Conservation (phyloP, 2,329 filamentous ascomycete species). For the Ophiocordyceps robertsii region DNA sequence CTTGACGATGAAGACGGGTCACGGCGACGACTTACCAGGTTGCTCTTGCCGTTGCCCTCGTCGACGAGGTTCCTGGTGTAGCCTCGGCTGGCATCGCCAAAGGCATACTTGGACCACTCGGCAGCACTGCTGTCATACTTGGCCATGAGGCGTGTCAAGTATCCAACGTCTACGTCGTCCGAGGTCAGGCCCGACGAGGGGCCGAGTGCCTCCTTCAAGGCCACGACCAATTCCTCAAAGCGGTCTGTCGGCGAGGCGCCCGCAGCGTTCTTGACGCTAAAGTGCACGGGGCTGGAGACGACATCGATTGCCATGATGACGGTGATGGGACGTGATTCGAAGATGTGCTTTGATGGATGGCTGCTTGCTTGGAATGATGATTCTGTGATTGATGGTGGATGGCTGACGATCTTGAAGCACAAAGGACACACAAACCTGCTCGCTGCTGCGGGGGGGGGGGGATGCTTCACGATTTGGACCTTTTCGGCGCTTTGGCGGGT, state of each 20-base stretch:
- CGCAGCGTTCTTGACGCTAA: constrained; percentile 9
- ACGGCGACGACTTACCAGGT: constrained; percentile 39
- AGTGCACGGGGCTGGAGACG: constrained; percentile 11
- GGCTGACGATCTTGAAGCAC: neutral
- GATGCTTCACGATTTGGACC: constrained; percentile 4
- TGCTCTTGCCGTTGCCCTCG: constrained; percentile 71
- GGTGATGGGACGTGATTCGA: constrained; percentile 1
- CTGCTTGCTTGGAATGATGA: neutral
- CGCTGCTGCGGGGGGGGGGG: constrained; percentile 10
- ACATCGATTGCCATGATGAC: constrained; percentile 22
- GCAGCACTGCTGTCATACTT: constrained; percentile 53
- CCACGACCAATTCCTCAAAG: constrained; percentile 59
- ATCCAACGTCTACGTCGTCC: constrained; percentile 62
- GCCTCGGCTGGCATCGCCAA: constrained; percentile 52
- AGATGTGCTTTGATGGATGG: constrained; percentile 1
- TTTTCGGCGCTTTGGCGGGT: constrained; percentile 4
- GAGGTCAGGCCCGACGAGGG: constrained; percentile 72
- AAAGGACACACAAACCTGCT: constrained; percentile 10
- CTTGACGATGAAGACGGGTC: neutral
- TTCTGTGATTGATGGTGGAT: neutral
- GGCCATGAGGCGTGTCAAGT: constrained; percentile 61
- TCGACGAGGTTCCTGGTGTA: constrained; percentile 88
- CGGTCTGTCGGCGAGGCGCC: constrained; percentile 20
- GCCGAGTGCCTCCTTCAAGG: constrained; percentile 63
- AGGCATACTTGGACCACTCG: constrained; percentile 65